phyloP scores from a whole-genome alignment of 2,329 filamentous ascomycete species.

The Blastomyces percursus region DNA sequence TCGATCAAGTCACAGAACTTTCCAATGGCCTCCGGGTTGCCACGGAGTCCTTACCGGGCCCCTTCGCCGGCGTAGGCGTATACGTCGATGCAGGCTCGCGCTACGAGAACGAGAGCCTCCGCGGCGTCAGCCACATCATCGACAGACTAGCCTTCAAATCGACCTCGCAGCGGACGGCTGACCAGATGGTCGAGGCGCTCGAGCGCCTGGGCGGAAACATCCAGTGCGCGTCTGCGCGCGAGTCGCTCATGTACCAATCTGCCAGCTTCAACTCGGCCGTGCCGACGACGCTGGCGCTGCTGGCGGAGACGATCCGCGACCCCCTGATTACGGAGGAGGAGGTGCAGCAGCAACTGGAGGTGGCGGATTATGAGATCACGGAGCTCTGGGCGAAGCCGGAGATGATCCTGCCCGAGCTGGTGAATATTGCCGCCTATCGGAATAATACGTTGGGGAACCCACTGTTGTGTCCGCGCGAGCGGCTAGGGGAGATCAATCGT shows the following conservation, averaged over 20 bases:
- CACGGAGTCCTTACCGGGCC: conserved; percentile 85
- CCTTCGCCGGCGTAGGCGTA: conserved; percentile 88
- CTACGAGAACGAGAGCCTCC: conserved; percentile 75
- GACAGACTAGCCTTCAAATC: conserved; percentile 91
- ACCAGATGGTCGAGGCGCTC: conserved; percentile 77
- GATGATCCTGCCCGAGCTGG: conserved; percentile 84
- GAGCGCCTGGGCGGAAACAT: conserved; percentile 91
- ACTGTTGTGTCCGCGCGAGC: conserved; percentile 76
- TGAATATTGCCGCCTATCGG: conserved; percentile 91
- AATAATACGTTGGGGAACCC: conserved; percentile 95
- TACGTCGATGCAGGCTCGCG: conserved; percentile 93
- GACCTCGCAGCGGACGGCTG: conserved; percentile 59
- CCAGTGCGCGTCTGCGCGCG: conserved; percentile 87
- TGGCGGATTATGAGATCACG: conserved; percentile 86
- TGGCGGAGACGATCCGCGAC: conserved; percentile 88
- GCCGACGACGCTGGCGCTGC: conserved; percentile 64
- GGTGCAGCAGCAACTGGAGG: conserved; percentile 74
- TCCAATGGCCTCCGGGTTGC: conserved; percentile 90
- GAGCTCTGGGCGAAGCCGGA: conserved; percentile 98
- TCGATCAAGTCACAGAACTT: conserved; percentile 78
- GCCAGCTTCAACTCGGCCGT: conserved; percentile 95
- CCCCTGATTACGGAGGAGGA: conserved; percentile 77
- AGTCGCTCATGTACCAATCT: conserved; percentile 97
- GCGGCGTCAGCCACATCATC: conserved; percentile 91
- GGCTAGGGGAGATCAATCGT: conserved; percentile 62